Conservation (phyloP, 2,329 filamentous ascomycete genomes). For the Paecilomyces variotii region DNA sequence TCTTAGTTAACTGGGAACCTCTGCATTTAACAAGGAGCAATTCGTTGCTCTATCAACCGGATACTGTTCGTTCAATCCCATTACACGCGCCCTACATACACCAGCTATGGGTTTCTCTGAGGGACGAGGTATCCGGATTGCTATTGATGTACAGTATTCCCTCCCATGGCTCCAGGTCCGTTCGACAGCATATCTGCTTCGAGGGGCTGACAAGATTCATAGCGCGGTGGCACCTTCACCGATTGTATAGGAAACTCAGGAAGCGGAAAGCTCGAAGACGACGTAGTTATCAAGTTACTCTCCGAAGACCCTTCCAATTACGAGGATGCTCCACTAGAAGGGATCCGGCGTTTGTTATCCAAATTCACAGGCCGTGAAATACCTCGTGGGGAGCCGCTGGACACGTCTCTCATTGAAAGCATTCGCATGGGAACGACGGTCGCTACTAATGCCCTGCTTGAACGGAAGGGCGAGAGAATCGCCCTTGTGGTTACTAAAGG, state of each 20-base stretch:
- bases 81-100: background rate
- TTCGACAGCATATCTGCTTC: background rate
- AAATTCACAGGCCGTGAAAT: slow-evolving; percentile 68
- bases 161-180: background rate
- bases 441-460: slow-evolving; percentile 82
- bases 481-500: slow-evolving; percentile 81
- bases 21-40: too few relatives aligned
- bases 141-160: slow-evolving; percentile 7
- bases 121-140: slow-evolving; percentile 8
- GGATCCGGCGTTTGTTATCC: slow-evolving; percentile 77
- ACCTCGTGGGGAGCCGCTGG: slow-evolving; percentile 68
- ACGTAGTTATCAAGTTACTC: slow-evolving; percentile 78
- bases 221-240: slow-evolving; percentile 11
- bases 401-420: slow-evolving; percentile 76
- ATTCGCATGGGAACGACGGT: slow-evolving; percentile 96
- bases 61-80: background rate
- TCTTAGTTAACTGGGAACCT: too few relatives aligned
- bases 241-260: slow-evolving; percentile 38
- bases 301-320: slow-evolving; percentile 90
- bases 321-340: slow-evolving; percentile 81
- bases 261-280: slow-evolving; percentile 59
- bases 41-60: background rate
- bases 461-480: slow-evolving; percentile 83
- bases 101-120: slow-evolving; percentile 1
- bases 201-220: slow-evolving; percentile 2